A percentile compares a stretch with the other conserved stretches of the same genome.
Evolutionary conservation across 371 early-diverging fungal genomes (phyloP).

Genomic region (Batkoa obscura): DNA sequence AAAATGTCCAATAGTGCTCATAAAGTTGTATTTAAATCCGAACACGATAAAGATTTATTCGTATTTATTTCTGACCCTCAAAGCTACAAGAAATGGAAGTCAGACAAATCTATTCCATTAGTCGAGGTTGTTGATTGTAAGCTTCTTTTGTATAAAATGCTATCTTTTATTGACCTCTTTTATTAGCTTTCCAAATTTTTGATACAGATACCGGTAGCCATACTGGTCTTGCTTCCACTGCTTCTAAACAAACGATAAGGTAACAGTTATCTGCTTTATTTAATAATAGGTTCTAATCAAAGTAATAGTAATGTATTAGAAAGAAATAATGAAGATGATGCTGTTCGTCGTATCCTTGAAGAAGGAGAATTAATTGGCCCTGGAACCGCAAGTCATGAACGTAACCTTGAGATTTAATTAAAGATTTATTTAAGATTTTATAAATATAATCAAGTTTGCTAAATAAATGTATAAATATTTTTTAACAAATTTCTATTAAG

Average conservation of each 20-base stretch:
- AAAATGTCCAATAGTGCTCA: neutral
- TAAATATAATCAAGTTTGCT: too few species aligned
- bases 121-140: neutral
- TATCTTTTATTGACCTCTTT: too few species aligned
- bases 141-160: too few species aligned
- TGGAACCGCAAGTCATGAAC: neutral
- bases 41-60: neutral
- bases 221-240: neutral
- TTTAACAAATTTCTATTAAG: too few species aligned
- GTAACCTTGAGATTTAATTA: too few species aligned
- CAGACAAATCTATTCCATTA: slow-evolving; percentile 10
- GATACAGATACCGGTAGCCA: slow-evolving; percentile 1
- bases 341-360: neutral
- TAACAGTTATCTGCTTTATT: neutral
- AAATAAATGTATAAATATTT: too few species aligned
- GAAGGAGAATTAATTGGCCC: neutral
- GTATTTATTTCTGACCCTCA: neutral
- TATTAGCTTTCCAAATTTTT: neutral
- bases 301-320: neutral
- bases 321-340: neutral
- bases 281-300: neutral
- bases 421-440: too few species aligned
- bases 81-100: slow-evolving; percentile 8
- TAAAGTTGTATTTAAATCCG: slow-evolving; percentile 2
- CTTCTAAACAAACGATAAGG: neutral